Evolutionary conservation across 371 early-diverging fungal genomes (phyloP).

Genomic region (Mucor sp.): DNA sequence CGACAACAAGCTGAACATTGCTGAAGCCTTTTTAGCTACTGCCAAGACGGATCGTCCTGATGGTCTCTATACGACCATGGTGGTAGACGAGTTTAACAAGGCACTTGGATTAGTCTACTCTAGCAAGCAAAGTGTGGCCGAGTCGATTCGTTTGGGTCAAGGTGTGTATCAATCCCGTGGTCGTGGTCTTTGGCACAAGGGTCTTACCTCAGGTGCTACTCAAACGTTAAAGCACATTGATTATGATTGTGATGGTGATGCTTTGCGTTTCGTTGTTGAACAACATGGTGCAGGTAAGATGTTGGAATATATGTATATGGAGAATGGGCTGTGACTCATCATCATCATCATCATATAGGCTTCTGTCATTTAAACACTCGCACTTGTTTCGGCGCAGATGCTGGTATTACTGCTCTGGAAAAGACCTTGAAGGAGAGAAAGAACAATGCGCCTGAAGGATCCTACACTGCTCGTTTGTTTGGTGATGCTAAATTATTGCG

Average conservation of each 20-base stretch:
- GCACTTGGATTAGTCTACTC: slow-evolving; percentile 94
- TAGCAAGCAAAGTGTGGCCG: slow-evolving; percentile 77
- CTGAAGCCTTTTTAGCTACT: slow-evolving; percentile 68
- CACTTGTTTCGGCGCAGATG: slow-evolving; percentile 88
- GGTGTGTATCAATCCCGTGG: slow-evolving; percentile 94
- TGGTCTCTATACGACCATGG: slow-evolving; percentile 89
- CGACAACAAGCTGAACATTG: slow-evolving; percentile 56
- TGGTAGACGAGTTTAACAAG: slow-evolving; percentile 86
- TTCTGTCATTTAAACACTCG: slow-evolving; percentile 94
- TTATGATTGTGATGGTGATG: slow-evolving; percentile 92
- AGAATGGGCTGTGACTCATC: neutral
- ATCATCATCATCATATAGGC: slow-evolving; percentile 48
- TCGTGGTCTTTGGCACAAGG: slow-evolving; percentile 97
- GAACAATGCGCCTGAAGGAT: slow-evolving; percentile 77
- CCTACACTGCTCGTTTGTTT: slow-evolving; percentile 92
- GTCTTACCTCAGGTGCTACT: slow-evolving; percentile 90
- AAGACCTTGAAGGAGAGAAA: slow-evolving; percentile 68
- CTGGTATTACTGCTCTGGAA: slow-evolving; percentile 76
- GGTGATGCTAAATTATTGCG: slow-evolving; percentile 77
- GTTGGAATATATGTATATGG: neutral
- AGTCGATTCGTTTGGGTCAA: slow-evolving; percentile 74
- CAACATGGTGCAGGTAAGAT: slow-evolving; percentile 82
- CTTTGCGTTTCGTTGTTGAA: slow-evolving; percentile 83
- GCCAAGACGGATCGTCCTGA: slow-evolving; percentile 85
- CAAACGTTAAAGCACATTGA: slow-evolving; percentile 80